Conservation (phyloP, 768 basidiomycete genomes). For the Trametes elegans region DNA sequence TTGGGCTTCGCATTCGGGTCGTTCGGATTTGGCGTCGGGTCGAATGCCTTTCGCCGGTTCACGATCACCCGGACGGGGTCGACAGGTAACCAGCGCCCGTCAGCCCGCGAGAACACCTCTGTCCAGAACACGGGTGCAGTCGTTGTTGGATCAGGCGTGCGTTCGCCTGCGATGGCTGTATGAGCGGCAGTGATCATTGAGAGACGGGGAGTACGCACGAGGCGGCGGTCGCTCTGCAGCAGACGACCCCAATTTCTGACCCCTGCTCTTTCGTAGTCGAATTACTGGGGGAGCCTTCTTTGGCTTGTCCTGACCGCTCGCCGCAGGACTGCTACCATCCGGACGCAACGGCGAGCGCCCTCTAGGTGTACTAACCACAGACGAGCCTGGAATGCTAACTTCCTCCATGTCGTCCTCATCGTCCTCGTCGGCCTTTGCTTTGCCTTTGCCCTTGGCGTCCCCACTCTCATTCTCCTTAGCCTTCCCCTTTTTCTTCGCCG, state of each 20-base stretch:
- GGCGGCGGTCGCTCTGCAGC: conserved; percentile 9
- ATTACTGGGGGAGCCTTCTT: conserved; percentile 56
- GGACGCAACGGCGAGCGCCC: conserved; percentile 35
- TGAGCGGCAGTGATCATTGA: no score
- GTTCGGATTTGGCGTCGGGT: conserved; percentile 50
- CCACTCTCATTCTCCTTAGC: not conserved
- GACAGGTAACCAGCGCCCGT: conserved; percentile 88
- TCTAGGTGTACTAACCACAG: conserved; percentile 19
- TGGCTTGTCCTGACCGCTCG: conserved; percentile 43
- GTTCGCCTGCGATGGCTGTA: conserved; percentile 21
- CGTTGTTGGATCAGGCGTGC: conserved; percentile 49
- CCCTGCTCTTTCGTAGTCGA: conserved; percentile 54
- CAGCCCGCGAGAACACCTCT: conserved; percentile 92
- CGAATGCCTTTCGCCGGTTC: conserved; percentile 78
- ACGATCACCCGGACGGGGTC: conserved; percentile 83
- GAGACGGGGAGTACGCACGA: no score
- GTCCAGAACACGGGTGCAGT: conserved; percentile 94
- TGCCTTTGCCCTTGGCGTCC: conserved; percentile 37
- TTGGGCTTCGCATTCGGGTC: conserved; percentile 13
- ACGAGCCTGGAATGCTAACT: conserved; percentile 26
- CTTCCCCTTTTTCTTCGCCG: conserved; percentile 35
- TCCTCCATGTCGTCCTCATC: conserved; percentile 35
- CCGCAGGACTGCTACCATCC: conserved; percentile 33
- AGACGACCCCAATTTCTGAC: conserved; percentile 39
- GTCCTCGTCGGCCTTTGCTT: conserved; percentile 7